These are phyloP conservation scores for Teunomyces panamensis DNA, from an alignment of 805 yeast species.

Conservation along the genomic window DNA sequence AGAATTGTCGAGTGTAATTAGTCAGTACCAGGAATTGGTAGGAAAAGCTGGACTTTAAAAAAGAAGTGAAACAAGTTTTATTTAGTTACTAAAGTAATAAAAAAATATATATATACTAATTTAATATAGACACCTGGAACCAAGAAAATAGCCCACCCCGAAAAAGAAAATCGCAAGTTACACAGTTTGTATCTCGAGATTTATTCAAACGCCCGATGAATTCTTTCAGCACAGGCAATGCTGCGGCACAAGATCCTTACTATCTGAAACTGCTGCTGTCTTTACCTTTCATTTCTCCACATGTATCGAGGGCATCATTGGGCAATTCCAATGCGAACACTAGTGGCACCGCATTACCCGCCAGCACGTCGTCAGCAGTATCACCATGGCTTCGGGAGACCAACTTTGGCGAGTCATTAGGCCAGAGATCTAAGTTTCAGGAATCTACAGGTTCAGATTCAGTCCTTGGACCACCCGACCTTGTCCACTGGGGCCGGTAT, in stretches of 20 bases:
- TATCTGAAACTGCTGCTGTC: constrained; percentile 15
- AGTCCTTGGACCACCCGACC: constrained; percentile 35
- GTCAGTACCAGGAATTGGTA: constrained; percentile 1
- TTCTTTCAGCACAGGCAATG: neutral
- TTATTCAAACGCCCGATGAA: neutral
- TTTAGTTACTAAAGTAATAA: constrained; percentile 12
- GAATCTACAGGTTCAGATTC: constrained; percentile 11
- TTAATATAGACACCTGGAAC: neutral
- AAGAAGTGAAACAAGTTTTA: too few relatives aligned
- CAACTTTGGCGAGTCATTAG: constrained; percentile 27
- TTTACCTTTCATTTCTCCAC: constrained; percentile 7
- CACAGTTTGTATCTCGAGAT: neutral
- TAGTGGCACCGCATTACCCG: constrained; percentile 4
- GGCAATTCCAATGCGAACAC: neutral
- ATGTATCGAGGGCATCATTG: constrained; percentile 3
- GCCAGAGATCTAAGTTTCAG: constrained; percentile 22
- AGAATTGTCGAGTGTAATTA: constrained; percentile 16
- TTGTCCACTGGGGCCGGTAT: constrained; percentile 37
- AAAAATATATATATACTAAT: neutral
- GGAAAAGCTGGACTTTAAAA: neutral
- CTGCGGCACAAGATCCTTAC: constrained; percentile 56
- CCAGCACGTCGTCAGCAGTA: constrained; percentile 8
- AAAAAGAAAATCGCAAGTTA: neutral
- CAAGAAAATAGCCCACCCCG: neutral
- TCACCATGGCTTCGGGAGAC: constrained; percentile 29